Base-by-base conservation (phyloP, 148 eudicot species). In the Diospyros kaki region DNA sequence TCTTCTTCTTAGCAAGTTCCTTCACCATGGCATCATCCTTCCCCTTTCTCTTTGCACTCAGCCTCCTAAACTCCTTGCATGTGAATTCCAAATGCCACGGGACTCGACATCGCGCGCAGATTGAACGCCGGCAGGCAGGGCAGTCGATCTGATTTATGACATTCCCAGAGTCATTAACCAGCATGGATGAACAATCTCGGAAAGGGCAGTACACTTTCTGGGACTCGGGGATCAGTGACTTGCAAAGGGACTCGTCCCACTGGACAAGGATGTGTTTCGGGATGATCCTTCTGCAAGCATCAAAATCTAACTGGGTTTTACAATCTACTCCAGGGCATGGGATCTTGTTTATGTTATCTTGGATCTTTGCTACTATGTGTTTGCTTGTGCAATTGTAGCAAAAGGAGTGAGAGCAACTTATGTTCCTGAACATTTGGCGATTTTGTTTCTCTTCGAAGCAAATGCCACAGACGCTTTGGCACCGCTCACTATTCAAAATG, bases 1-100 rank as follows among this genome's bases (percentile, higher is more conserved):
- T 52, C 15, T 84, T 73, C 12, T 79, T 80, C 84, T 80, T 85
- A 4, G 91, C 97, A 71, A 92, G 82, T 48, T 85, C 86, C 76
- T 78, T 71, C 71, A 88, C 79, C 88, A 83, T 65, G 11, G 85
- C 6, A 81, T 90, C 97, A 39, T 77, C 93, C 3, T 40, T 76
- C 14, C 71, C 84, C 68, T 85, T 83, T 56, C 82, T 87, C 6
- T 80, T 77, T 44, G 58, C 78, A 43, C 61, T 77, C 58, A 79
- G 63, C 50, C 54, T 77, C 76, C 6, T 41, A 63, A 81, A 84
- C 55, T 81, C 86, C 54, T 63, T 15, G 77, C 87, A 84, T 0
- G 69, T 76, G 68, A 81, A 81, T 3, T 78, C 84, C 7, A 74
- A 6, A 66, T 83, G 83, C 83, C 79, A 80, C 3, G 81, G 77